phyloP scores from a whole-genome alignment of 1,284 basidiomycete species.

The Naganishia sp. region DNA sequence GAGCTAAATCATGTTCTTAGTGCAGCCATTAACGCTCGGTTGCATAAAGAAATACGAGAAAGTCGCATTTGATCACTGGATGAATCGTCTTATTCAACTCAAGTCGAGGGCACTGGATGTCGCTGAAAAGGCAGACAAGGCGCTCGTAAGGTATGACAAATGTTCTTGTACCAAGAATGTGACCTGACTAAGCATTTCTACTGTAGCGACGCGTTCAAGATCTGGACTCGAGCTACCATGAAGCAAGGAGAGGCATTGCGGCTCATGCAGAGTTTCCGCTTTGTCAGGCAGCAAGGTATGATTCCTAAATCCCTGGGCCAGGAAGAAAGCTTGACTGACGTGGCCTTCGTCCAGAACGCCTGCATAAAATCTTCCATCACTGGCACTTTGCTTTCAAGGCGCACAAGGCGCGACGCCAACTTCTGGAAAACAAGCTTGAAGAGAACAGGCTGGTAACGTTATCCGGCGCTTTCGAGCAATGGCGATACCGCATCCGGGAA shows the following conservation, averaged over 20 bases:
- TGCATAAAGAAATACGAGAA: slow-evolving; percentile 13
- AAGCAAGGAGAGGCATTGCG: slow-evolving; percentile 32
- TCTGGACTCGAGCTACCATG: slow-evolving; percentile 28
- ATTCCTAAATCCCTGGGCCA: neutral
- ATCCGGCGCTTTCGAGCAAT: slow-evolving; percentile 21
- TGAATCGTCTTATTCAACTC: slow-evolving; percentile 15
- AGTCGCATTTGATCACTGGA: slow-evolving; percentile 21
- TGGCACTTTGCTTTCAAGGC: slow-evolving; percentile 26
- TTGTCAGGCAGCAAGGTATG: slow-evolving; percentile 32
- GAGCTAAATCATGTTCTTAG: neutral
- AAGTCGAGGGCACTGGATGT: slow-evolving; percentile 15
- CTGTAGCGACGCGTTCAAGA: slow-evolving; percentile 18
- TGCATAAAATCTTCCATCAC: slow-evolving; percentile 25
- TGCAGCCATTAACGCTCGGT: neutral
- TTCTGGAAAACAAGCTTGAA: slow-evolving; percentile 17
- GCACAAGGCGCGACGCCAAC: slow-evolving; percentile 18
- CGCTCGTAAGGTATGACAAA: slow-evolving; percentile 12
- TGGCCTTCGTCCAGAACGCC: neutral
- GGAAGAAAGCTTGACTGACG: neutral
- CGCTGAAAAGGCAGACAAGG: slow-evolving; percentile 2
- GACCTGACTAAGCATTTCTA: neutral
- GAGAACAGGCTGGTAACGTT: slow-evolving; percentile 1
- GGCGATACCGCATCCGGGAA: slow-evolving; percentile 26
- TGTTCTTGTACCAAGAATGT: neutral
- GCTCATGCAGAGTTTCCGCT: slow-evolving; percentile 34